Conservation (phyloP, 2,329 filamentous ascomycete genomes). For the Fusarium begoniae region DNA sequence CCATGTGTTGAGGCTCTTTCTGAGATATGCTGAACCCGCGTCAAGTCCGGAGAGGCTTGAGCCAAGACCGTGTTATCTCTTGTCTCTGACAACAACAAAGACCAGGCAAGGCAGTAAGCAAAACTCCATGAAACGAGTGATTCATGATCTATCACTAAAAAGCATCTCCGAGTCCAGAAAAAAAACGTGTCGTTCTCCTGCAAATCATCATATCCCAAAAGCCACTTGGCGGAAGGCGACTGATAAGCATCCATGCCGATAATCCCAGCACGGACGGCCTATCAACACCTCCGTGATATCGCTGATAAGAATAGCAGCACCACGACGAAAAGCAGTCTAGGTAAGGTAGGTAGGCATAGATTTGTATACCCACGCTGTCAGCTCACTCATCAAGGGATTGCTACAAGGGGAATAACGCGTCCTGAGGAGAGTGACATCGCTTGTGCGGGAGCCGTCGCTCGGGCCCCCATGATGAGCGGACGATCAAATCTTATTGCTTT, state of each 20-base stretch:
- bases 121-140: neutral
- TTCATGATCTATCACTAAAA: conserved; percentile 15
- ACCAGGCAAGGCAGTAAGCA: neutral
- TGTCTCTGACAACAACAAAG: neutral
- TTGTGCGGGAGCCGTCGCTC: neutral
- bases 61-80: neutral
- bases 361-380: conserved; percentile 2
- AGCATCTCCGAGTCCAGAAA: neutral
- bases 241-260: conserved; percentile 41
- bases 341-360: neutral
- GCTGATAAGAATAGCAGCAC: conserved; percentile 27
- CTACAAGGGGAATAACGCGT: conserved; percentile 13
- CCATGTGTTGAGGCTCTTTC: neutral
- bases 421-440: conserved; percentile 23
- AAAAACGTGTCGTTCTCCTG: neutral
- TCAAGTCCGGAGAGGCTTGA: neutral
- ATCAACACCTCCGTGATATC: conserved; percentile 8
- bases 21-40: neutral
- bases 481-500: conserved; percentile 18
- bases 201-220: conserved; percentile 4
- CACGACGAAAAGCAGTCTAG: neutral
- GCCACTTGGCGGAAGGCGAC: conserved; percentile 11
- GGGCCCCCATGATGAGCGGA: neutral
- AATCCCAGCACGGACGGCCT: conserved; percentile 3
- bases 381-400: conserved; percentile 1